Percentiles rank a stretch among this genome's conserved stretches.
Evolutionary conservation across 2,329 filamentous ascomycete species (phyloP).

Genomic region (Fusarium tuaranense): DNA sequence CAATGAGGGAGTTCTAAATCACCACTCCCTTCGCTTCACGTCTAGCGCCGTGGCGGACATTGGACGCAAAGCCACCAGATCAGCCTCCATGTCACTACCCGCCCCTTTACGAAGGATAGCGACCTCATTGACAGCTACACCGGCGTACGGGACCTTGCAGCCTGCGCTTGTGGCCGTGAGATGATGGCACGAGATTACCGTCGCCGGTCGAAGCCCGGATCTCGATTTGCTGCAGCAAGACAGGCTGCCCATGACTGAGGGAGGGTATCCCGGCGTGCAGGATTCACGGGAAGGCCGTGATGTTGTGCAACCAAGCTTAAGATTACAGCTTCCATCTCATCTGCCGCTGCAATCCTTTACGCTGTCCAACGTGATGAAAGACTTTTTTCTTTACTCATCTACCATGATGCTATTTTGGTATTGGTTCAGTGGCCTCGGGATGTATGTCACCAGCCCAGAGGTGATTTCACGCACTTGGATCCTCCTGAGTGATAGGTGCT

Average conservation of each 20-base stretch:
- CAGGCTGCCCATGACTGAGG: background rate
- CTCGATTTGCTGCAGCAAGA: background rate
- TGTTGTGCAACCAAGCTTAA: conserved; percentile 20
- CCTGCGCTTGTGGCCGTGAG: conserved; percentile 11
- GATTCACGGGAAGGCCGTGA: conserved; percentile 9
- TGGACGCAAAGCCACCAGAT: conserved; percentile 15
- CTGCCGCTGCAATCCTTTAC: conserved; percentile 1
- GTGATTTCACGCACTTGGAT: background rate
- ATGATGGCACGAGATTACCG: conserved; percentile 19
- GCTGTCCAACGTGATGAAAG: conserved; percentile 15
- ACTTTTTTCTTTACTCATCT: conserved; percentile 7
- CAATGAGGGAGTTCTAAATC: conserved; percentile 24
- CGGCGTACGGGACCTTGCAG: conserved; percentile 35
- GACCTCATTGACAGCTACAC: conserved; percentile 21
- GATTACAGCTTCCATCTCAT: conserved; percentile 14
- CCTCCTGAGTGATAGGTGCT: conserved; percentile 10
- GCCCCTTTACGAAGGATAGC: conserved; percentile 21
- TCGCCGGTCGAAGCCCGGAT: background rate
- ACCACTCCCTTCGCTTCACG: conserved; percentile 35
- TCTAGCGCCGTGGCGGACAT: conserved; percentile 4
- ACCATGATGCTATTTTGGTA: conserved; percentile 29
- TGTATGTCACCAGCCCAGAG: background rate
- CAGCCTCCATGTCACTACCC: conserved; percentile 35
- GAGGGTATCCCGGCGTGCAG: conserved; percentile 9
- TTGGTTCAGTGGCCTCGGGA: background rate